Conservation (phyloP, 139 green algal species). For the Haematococcus sp. region DNA sequence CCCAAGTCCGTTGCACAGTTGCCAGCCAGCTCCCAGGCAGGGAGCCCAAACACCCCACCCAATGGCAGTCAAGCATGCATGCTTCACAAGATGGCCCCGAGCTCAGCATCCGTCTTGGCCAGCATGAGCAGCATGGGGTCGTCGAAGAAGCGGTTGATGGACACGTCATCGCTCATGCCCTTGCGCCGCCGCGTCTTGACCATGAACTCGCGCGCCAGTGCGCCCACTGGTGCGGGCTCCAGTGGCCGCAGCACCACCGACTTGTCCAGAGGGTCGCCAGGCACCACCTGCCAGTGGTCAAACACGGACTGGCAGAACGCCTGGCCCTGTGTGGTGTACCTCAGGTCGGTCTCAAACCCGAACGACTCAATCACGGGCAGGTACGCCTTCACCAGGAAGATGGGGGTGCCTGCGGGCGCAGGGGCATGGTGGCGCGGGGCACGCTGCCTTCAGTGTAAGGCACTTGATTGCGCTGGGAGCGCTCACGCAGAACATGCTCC, state of each 20-base stretch:
- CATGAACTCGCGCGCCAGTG: constrained; percentile 90
- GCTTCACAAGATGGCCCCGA: constrained; percentile 72
- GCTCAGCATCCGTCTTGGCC: constrained; percentile 82
- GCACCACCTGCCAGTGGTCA: constrained; percentile 95
- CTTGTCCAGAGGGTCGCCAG: constrained; percentile 88
- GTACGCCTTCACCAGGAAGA: constrained; percentile 90
- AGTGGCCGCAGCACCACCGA: constrained; percentile 89
- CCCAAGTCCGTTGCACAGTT: too few relatives aligned
- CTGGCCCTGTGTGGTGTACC: constrained; percentile 96
- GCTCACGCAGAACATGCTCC: too few relatives aligned
- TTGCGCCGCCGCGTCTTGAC: constrained; percentile 91
- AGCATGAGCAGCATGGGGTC: constrained; percentile 94
- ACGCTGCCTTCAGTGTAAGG: too few relatives aligned
- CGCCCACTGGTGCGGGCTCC: constrained; percentile 76
- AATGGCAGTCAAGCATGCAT: too few relatives aligned
- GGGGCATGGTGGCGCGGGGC: too few relatives aligned
- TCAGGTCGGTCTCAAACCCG: constrained; percentile 98
- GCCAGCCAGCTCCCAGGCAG: too few relatives aligned
- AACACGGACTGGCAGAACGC: constrained; percentile 95
- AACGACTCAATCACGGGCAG: constrained; percentile 96
- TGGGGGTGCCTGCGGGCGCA: constrained; percentile 87
- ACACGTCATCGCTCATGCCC: constrained; percentile 98
- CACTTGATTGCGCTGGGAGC: too few relatives aligned
- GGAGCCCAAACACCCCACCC: too few relatives aligned
- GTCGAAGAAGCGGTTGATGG: constrained; percentile 96